Evolutionary conservation across 2,329 filamentous ascomycete genomes (phyloP).

Genomic region (Davidsoniella eucalypti): DNA sequence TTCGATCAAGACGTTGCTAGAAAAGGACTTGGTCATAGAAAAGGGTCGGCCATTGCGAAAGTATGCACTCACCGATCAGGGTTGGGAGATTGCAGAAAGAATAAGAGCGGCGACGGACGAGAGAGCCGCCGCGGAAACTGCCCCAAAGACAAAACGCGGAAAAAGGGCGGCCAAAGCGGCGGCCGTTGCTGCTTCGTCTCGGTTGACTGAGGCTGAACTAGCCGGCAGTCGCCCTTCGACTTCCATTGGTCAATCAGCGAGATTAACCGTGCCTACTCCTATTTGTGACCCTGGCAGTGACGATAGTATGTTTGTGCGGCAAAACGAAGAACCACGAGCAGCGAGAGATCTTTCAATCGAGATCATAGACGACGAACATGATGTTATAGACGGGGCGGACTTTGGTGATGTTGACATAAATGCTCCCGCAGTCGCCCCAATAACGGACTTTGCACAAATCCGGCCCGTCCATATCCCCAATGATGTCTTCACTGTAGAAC

Average conservation of each 20-base stretch:
- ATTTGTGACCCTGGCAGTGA: too few species aligned
- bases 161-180: not conserved
- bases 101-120: constrained; percentile 28
- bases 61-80: constrained; percentile 60
- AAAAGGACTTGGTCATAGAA: constrained; percentile 59
- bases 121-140: not conserved
- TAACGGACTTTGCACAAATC: not conserved
- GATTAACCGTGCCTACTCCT: too few species aligned
- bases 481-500: constrained; percentile 52
- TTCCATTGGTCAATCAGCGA: too few species aligned
- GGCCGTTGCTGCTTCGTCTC: not conserved
- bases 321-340: too few species aligned
- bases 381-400: not conserved
- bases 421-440: not conserved
- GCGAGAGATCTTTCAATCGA: too few species aligned
- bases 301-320: too few species aligned
- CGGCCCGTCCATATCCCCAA: not conserved
- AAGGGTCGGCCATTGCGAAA: constrained; percentile 49
- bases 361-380: not conserved
- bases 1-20: constrained; percentile 59
- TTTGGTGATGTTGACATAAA: not conserved
- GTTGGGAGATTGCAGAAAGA: constrained; percentile 55
- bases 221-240: too few species aligned
- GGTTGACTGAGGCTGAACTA: too few species aligned
- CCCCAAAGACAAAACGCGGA: not conserved